Base-by-base conservation (phyloP, 495 filamentous ascomycete species). In the Xylaria castorea region DNA sequence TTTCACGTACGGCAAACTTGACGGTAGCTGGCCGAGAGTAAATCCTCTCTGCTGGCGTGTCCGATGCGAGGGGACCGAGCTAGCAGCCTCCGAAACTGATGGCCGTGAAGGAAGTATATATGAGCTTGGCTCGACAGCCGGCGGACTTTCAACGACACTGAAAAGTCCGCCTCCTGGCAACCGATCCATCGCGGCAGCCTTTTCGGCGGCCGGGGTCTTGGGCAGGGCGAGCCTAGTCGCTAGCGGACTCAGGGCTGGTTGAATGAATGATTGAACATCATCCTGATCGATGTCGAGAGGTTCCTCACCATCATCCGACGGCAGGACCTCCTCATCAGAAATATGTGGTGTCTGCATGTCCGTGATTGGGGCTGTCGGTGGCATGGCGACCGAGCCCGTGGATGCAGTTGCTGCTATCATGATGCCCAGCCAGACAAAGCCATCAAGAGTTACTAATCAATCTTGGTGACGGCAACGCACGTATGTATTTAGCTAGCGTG, bases 201-300 rank as follows among this genome's bases (percentile, higher is more conserved):
- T 95, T 78, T 97, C 94, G 48, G 90, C 89, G 12, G 91, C 89
- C 2, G 93, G 91, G 0, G 92, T 95, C 57, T 85, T 85, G 18
- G 92, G 88, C 25, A 90, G 89, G 40, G 90, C 91, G 71, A 97
- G 85, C 53, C 91, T 87, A 62, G 89, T 92, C 51, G 95, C 94
- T 20, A 85, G 82, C 20, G 86, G 87, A 75, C 92, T 89, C 69
- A 97, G 92, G 72, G 93, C 92, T 65, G 94, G 88, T 30, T 93
- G 93, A 71, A 97, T 87, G 68, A 95, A 82, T 4, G 89, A 88
- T 66, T 88, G 85, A 20, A 83, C 89, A 71, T 90, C 89, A 73
- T 91, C 88, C 66, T 85, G 81, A 40, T 85, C 81, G 55, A 79
- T 81, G 46, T 82, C 82, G 50, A 84, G 53, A 34, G 71, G 58